Base-by-base conservation (phyloP, 805 yeast genomes). In the Barnettozyma sp. region DNA sequence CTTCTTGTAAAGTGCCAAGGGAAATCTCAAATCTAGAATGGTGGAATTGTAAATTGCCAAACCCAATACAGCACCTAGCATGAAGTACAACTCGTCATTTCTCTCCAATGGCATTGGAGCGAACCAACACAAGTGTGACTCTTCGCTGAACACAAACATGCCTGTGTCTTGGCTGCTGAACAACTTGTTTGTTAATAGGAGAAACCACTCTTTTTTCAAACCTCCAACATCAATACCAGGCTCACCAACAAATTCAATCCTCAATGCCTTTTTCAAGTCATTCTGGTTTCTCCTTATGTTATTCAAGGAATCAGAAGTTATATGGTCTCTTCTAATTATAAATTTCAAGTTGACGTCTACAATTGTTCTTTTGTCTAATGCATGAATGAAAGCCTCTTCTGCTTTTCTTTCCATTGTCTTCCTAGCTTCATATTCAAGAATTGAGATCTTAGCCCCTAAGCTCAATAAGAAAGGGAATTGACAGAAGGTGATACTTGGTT, bases 141-240 rank as follows among this genome's bases (percentile, higher is more conserved):
- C 86, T 15, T 78, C 82, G 28, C 77, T 72, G 45, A 74, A 72
- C 7, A 61, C 52, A 42, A 92, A 78, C 56, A 87, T 66, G 0
- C 85, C 86, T 22, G 76, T 72, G 31, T 65, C 63, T 2, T 87
- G 82, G 17, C 19, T 25, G 49, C 71, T 72, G 52, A 88, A 82
- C 2, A 90, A 56, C 18, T 80, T 79, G 39, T 72, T 73, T 2
- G 83, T 77, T 26, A 92, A 62, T 26, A 88, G 59, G 32, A 76
- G 64, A 56, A 92, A 88, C 98, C 98, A 90, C 52, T 90, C 98
- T 52, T 87, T 88, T 49, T 81, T 76, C 40, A 90, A 66, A 0
- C 98, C 98, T 2, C 98, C 97, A 1, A 87, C 97, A 62, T 90
- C 98, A 16, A 90, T 73, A 0, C 97, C 98, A 0, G 88, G 94